Evolutionary conservation across 108 stramenopile genomes (phyloP), one percentile per base, ranked within the genome.

Genomic region (Aurantiochytrium sp.): DNA sequence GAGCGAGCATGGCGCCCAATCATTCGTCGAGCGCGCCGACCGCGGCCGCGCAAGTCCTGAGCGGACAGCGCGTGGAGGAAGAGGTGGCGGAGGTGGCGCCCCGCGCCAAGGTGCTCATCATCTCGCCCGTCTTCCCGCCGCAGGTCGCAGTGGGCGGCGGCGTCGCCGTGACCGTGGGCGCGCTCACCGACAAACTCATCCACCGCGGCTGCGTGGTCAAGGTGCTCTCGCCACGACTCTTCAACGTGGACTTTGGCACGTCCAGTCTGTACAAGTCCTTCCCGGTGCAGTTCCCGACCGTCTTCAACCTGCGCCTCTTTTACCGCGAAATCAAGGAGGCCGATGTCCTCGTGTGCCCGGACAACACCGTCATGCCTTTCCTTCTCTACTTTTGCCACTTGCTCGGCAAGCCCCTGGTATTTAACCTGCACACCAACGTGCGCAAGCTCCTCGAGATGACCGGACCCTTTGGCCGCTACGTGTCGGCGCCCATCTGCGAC

Each of bases 341-440:
- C 21, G 73, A 83, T 53, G 51, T 83, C 51, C 21, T 83, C 18
- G 73, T 83, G 73, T 83, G 73, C n/a, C 73, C 73, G 1, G 73
- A 83, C 51, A 83, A 83, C 73, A 83, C 73, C 12, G 73, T 83
- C 16, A 83, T 83, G 73, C 73, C 73, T 5, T 83, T 83, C 21
- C 21, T 83, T 0, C 73, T 83, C 73, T 51, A 47, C 44, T 83
- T 83, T 53, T 51, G 73, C 73, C 73, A 83, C 73, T 23, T 47
- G 51, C 73, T 25, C 8, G 73, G 49, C 49, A 83, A 47, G 49
- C 73, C 73, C 23, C 73, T 83, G 5, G 44, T 47, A 53, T 83
- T 83, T 53, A 83, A 83, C 73, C 21, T 83, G 51, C 73, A 83
- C 73, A 83, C 73, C 51, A 83, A 83, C 51, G 73, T 83, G 73